Base-by-base conservation (phyloP, 345 rosid species). In the Populus pruinosa region DNA sequence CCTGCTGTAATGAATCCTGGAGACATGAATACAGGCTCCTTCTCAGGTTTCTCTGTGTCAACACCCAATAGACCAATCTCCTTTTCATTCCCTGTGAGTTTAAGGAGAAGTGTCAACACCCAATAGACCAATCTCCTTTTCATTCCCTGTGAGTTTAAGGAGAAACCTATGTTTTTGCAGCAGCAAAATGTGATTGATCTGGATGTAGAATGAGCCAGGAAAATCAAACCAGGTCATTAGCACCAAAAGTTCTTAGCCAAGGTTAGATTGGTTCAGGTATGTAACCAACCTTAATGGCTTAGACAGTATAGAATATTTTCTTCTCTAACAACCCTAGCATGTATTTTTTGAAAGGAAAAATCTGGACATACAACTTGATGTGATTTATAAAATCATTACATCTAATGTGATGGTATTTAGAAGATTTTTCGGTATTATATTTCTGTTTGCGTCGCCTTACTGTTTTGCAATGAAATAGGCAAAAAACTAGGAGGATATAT, bases 61-160 rank as follows among this genome's bases (percentile, higher is more conserved):
- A 92, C 96, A 35, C 97, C 98, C 77, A 84, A 74, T 81, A 96
- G 98, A 86, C 91, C 89, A 77, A 93, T 82, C 83, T 93, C 99
- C 8, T 91, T 91, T 6, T 96, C 98, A 14, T 91, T 85, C 70
- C 98, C 96, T 6, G 87, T 89, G 85, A 96, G 90, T 39, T 87
- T 90, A 3, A 92, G 86, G 29, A 96, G 98, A 83, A 91, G 84
- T 80, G 71, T 92, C 93, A 70, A 92, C 96, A 35, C 97, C 98
- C 77, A 84, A 74, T 81, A 96, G 98, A 86, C 91, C 89, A 77
- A 93, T 82, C 83, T 93, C 99, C 8, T 91, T 91, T 6, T 96
- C 98, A 14, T 91, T 85, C 70, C 98, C 96, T 6, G 87, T 89
- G 85, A 96, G 90, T 39, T 87, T 90, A 3, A 92, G 86, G 29